These are phyloP conservation scores for Alternaria solani DNA, from an alignment of 2,329 filamentous ascomycete genomes.

Conservation along the genomic window DNA sequence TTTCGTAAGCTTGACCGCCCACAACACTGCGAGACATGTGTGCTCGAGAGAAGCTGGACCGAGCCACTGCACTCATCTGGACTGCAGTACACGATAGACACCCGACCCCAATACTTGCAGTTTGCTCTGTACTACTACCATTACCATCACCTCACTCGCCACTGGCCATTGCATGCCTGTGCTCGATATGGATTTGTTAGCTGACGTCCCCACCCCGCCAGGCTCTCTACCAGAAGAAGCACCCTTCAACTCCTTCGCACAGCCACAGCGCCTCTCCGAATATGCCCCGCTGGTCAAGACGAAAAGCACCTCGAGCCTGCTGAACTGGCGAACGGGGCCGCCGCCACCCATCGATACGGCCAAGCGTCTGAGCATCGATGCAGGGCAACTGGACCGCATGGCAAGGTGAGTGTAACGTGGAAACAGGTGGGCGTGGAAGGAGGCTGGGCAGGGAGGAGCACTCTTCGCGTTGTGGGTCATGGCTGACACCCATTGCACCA, in stretches of 20 bases:
- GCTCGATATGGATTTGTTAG: conserved; percentile 30
- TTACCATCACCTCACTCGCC: background rate
- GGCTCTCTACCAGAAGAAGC: conserved; percentile 47
- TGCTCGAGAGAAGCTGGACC: conserved; percentile 7
- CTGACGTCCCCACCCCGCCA: conserved; percentile 41
- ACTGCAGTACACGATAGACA: conserved; percentile 5
- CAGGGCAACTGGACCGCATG: conserved; percentile 71
- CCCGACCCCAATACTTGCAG: background rate
- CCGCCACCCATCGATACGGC: conserved; percentile 61
- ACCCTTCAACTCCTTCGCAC: conserved; percentile 31
- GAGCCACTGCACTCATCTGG: background rate
- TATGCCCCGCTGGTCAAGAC: conserved; percentile 56
- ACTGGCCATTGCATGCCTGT: background rate
- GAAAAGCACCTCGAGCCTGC: conserved; percentile 60
- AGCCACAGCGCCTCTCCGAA: conserved; percentile 32
- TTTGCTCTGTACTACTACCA: background rate
- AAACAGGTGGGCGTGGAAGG: background rate
- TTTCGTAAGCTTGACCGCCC: conserved; percentile 14
- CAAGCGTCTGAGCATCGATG: conserved; percentile 80
- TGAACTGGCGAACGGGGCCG: conserved; percentile 42
- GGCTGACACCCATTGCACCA: conserved; percentile 50
- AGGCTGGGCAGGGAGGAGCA: conserved; percentile 11
- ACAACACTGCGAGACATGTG: background rate
- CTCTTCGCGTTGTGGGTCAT: conserved; percentile 5
- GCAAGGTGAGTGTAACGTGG: conserved; percentile 68